Percentiles rank a stretch among this genome's conserved stretches.
Conservation (phyloP, 805 yeast species). For the Starmerella davenportii region DNA sequence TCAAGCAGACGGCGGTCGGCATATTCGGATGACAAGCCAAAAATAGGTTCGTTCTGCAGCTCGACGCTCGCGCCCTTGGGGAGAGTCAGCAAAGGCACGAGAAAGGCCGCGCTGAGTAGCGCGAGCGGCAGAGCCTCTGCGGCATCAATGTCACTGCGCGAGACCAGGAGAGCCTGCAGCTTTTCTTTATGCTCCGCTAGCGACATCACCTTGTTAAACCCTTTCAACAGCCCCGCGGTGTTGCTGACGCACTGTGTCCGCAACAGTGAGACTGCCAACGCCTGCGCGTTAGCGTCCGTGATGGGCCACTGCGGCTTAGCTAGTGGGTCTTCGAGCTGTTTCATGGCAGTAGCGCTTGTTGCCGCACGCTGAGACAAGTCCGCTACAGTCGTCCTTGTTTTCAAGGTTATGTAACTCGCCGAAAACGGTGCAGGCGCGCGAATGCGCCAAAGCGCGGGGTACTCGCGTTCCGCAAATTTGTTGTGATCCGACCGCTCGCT, state of each 20-base stretch:
- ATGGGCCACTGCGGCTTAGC: constrained; percentile 18
- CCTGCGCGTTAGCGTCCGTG: constrained; percentile 4
- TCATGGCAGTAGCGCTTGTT: neutral
- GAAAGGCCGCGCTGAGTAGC: constrained; percentile 13
- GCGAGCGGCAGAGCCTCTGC: constrained; percentile 12
- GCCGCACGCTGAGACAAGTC: too few relatives aligned
- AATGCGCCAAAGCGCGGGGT: too few relatives aligned
- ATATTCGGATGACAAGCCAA: constrained; percentile 1
- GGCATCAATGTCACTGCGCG: constrained; percentile 12
- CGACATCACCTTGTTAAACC: constrained; percentile 17
- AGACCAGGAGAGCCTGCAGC: constrained; percentile 11
- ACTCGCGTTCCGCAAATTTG: too few relatives aligned
- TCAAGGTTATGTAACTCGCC: too few relatives aligned
- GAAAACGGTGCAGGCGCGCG: too few relatives aligned
- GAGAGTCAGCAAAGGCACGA: constrained; percentile 11
- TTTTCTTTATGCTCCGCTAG: constrained; percentile 5
- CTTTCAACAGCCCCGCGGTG: constrained; percentile 10
- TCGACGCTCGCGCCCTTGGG: constrained; percentile 8
- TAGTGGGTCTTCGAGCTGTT: constrained; percentile 10
- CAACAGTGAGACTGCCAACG: constrained; percentile 4
- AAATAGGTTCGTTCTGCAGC: too few relatives aligned
- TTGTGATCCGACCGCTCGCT: too few relatives aligned
- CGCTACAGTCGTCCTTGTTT: too few relatives aligned
- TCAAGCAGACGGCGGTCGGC: constrained; percentile 1
- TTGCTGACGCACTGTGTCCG: constrained; percentile 1